phyloP scores from a whole-genome alignment of 495 filamentous ascomycete genomes.

The Penicillium soppii region DNA sequence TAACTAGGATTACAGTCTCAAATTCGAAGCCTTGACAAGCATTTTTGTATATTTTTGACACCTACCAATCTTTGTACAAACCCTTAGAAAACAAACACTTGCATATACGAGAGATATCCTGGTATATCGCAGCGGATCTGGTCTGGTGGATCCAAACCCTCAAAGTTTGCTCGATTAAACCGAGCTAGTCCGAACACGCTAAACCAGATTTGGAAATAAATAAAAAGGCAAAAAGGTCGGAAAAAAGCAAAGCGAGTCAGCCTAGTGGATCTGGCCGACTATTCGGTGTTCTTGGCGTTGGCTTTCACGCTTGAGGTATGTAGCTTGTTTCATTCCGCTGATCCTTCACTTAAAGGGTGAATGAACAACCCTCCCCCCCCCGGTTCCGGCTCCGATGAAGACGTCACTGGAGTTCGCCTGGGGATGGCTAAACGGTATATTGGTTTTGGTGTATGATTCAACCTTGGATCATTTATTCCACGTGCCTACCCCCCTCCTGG shows the following conservation, averaged over 20 bases:
- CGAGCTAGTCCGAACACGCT: not conserved
- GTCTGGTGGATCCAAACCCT: slow-evolving; percentile 4
- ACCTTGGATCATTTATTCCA: too few relatives aligned
- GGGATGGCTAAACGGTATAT: not conserved
- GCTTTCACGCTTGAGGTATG: not conserved
- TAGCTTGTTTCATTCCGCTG: slow-evolving; percentile 2
- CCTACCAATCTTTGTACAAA: too few relatives aligned
- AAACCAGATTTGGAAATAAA: not conserved
- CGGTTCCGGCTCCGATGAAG: not conserved
- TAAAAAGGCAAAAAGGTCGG: not conserved
- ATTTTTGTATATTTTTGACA: too few relatives aligned
- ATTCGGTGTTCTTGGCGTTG: slow-evolving; percentile 3
- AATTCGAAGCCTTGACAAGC: too few relatives aligned
- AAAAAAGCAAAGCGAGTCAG: not conserved
- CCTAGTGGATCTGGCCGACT: not conserved
- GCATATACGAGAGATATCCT: too few relatives aligned
- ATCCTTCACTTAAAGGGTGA: slow-evolving; percentile 6
- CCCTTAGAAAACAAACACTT: too few relatives aligned
- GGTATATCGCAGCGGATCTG: too few relatives aligned
- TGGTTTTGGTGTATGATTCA: too few relatives aligned
- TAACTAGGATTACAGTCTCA: too few relatives aligned
- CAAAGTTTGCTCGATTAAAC: not conserved
- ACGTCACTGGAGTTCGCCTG: slow-evolving; percentile 6
- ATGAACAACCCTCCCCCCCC: not conserved
- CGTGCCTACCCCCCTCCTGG: too few relatives aligned